Evolutionary conservation across 306 rosid genomes (phyloP).

Genomic region (Cucurbita moschata): DNA sequence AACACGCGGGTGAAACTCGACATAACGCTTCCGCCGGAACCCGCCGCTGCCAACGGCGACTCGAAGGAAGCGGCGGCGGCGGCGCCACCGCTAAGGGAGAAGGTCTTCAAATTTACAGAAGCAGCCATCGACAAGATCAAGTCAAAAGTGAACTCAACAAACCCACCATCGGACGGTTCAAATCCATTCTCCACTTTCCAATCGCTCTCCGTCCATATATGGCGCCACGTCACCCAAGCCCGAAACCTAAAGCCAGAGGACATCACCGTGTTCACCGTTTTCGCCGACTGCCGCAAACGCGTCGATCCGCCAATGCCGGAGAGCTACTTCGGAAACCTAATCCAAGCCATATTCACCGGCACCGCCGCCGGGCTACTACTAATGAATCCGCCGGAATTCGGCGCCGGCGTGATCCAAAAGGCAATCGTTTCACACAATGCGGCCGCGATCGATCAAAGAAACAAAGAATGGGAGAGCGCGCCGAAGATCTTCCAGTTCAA

Average conservation of each 20-base stretch:
- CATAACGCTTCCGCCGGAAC: conserved; percentile 31
- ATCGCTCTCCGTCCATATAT: conserved; percentile 59
- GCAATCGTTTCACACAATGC: conserved; percentile 53
- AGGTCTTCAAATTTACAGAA: conserved; percentile 72
- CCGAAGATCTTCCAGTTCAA: conserved; percentile 79
- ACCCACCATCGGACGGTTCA: conserved; percentile 33
- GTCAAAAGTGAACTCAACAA: conserved; percentile 33
- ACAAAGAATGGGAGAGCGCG: conserved; percentile 76
- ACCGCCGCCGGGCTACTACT: conserved; percentile 44
- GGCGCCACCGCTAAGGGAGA: conserved; percentile 36
- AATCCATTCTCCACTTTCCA: conserved; percentile 91
- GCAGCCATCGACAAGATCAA: conserved; percentile 61
- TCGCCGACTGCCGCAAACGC: conserved; percentile 78
- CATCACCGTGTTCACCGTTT: conserved; percentile 81
- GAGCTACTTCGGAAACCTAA: conserved; percentile 72
- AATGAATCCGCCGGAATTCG: conserved; percentile 46
- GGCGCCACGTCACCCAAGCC: conserved; percentile 78
- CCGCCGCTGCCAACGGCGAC: conserved; percentile 16
- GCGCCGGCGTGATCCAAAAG: conserved; percentile 48
- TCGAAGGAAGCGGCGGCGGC: conserved; percentile 13
- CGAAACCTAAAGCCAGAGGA: conserved; percentile 75
- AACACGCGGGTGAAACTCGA: conserved; percentile 80
- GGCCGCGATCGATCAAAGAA: conserved; percentile 39
- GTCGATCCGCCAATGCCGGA: conserved; percentile 86
- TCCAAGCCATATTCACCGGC: conserved; percentile 71